Percentiles rank a stretch among this genome's conserved stretches.
Evolutionary conservation across 1,284 basidiomycete species (phyloP).

Genomic region (Cystobasidiaceae sp.): DNA sequence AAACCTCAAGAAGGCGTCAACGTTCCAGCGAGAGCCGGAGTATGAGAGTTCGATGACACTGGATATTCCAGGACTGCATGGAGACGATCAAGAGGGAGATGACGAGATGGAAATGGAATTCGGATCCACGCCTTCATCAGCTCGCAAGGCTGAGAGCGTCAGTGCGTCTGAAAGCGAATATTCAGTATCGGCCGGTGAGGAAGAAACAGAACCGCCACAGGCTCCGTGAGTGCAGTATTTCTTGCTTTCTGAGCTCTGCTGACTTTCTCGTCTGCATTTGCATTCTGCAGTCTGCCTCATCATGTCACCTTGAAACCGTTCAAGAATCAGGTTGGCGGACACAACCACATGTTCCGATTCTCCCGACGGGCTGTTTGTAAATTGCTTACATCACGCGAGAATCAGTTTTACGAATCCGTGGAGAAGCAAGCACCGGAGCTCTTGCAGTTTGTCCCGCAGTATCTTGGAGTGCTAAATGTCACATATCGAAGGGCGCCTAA

Average conservation of each 20-base stretch:
- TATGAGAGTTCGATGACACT: slow-evolving; percentile 18
- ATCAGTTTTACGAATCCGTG: slow-evolving; percentile 95
- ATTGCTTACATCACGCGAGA: slow-evolving; percentile 72
- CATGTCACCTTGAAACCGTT: slow-evolving; percentile 86
- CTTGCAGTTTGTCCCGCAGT: slow-evolving; percentile 88
- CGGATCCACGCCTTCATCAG: neutral
- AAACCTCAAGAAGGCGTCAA: neutral
- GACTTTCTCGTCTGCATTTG: neutral
- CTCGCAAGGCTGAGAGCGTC: neutral
- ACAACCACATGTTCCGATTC: slow-evolving; percentile 96
- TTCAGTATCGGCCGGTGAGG: slow-evolving; percentile 11
- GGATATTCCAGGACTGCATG: slow-evolving; percentile 10
- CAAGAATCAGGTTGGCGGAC: slow-evolving; percentile 95
- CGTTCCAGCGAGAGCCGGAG: slow-evolving; percentile 10
- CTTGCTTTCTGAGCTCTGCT: neutral
- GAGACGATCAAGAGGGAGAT: slow-evolving; percentile 10
- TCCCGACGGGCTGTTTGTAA: slow-evolving; percentile 98
- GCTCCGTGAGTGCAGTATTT: slow-evolving; percentile 11
- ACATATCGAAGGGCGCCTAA: slow-evolving; percentile 61
- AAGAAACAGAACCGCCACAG: slow-evolving; percentile 11
- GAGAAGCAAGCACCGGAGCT: slow-evolving; percentile 87
- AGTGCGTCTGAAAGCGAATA: slow-evolving; percentile 11
- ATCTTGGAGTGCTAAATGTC: slow-evolving; percentile 96
- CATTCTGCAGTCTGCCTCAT: slow-evolving; percentile 8
- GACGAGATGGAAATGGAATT: slow-evolving; percentile 23